Evolutionary conservation across 805 yeast species (phyloP).

Genomic region (Allodekkera sacchari): DNA sequence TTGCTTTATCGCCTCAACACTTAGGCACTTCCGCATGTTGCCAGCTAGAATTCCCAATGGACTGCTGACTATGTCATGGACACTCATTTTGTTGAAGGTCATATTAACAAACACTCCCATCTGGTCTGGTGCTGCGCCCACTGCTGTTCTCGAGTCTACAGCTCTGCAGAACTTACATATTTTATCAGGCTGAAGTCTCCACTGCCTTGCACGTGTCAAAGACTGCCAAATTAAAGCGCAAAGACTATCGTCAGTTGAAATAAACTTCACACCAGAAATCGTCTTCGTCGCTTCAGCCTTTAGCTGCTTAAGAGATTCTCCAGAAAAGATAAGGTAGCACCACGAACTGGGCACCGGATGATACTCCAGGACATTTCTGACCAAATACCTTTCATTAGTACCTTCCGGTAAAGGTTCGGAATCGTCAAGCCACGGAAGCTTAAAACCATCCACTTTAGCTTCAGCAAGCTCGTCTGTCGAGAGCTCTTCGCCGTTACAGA

Average conservation of each 20-base stretch:
- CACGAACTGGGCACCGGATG: no score
- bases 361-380: background rate
- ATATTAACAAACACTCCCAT: constrained; percentile 1
- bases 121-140: background rate
- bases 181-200: background rate
- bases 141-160: background rate
- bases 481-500: background rate
- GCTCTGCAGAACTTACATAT: background rate
- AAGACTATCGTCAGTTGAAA: constrained; percentile 2
- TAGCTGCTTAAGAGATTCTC: background rate
- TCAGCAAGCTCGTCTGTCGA: background rate
- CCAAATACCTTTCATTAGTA: background rate
- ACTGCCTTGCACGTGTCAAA: background rate
- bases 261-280: background rate
- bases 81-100: background rate
- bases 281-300: background rate
- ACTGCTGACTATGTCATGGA: background rate
- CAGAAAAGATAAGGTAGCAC: constrained; percentile 1
- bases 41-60: background rate
- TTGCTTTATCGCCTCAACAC: background rate
- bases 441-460: background rate
- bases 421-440: background rate
- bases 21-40: background rate
- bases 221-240: constrained; percentile 1
- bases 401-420: background rate